phyloP scores from a whole-genome alignment of 2,329 filamentous ascomycete genomes.

The Biscogniauxia marginata region DNA sequence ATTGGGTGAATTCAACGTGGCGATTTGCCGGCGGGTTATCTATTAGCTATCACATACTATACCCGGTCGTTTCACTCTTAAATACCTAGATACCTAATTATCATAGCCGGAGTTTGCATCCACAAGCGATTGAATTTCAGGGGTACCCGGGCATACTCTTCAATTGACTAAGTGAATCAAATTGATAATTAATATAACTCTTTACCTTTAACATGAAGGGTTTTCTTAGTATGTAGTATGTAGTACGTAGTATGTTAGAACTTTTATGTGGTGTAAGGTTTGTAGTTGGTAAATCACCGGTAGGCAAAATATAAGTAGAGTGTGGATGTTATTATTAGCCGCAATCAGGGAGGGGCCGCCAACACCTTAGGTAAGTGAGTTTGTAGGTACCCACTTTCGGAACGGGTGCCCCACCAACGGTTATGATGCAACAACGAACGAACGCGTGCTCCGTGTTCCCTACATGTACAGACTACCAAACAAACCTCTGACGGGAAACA shows the following conservation, averaged over 20 bases:
- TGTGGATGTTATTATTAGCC: background rate
- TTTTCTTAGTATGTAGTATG: too few species aligned
- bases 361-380: background rate
- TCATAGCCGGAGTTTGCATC: background rate
- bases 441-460: conserved; percentile 13
- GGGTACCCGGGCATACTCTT: background rate
- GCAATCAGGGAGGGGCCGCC: background rate
- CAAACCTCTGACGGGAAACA: background rate
- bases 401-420: conserved; percentile 19
- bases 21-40: background rate
- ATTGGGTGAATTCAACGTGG: background rate
- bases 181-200: too few species aligned
- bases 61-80: background rate
- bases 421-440: conserved; percentile 9
- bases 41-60: background rate
- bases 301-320: too few species aligned
- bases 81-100: background rate
- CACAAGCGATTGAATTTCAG: background rate
- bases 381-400: background rate
- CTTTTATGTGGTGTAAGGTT: too few species aligned
- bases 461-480: background rate
- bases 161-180: too few species aligned
- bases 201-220: too few species aligned
- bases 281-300: too few species aligned
- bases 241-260: too few species aligned